Base-by-base conservation (phyloP, 345 rosid genomes). In the Pistacia integerrima region DNA sequence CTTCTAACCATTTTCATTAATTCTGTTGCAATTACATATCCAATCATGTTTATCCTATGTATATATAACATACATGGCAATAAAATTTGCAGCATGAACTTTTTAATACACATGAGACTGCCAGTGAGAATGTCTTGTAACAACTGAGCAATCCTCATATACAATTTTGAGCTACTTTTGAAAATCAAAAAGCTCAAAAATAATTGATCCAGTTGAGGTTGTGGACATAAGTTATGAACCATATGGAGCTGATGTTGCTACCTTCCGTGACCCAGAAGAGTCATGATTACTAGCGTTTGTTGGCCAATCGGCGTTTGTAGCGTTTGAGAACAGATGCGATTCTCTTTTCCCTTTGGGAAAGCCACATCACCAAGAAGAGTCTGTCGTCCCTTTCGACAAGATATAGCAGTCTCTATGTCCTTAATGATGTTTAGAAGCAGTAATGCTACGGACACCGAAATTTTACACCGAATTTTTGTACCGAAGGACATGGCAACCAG, bases 301-400 rank as follows among this genome's bases (percentile, higher is more conserved):
- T 88, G 41, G 97, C 80, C 76, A 97, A 82, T 35, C 98, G 80
- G 18, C 99, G 94, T 70, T 88, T 97, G 87, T 97, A 97, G 61
- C 99, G 93, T 74, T 97, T 97, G 62, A 97, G 92, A 44, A 97
- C 99, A 8, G 99, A 94, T n/a, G 96, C 93, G 78, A 70, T 97
- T 97, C 85, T 97, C 97, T 84, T 92, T 97, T 38, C 99, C 99
- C 76, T 86, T 92, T 0, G 96, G 98, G 72, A 91, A 97, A 60
- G 98, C 99, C 18, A 97, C 98, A 56, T 97, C 99, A 9, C 99
- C 99, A 14, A 59, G 97, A 91, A 73, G 96, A 94, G 51, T 98
- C 98, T 1, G 87, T 61, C 94, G 87, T 73, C 99, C 99, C 82
- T 88, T 97, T n/a, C 98, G 89, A 64, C 88, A 64, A 46, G 97